Evolutionary conservation across 2,329 filamentous ascomycete genomes (phyloP).

Genomic region (Claviceps capensis): DNA sequence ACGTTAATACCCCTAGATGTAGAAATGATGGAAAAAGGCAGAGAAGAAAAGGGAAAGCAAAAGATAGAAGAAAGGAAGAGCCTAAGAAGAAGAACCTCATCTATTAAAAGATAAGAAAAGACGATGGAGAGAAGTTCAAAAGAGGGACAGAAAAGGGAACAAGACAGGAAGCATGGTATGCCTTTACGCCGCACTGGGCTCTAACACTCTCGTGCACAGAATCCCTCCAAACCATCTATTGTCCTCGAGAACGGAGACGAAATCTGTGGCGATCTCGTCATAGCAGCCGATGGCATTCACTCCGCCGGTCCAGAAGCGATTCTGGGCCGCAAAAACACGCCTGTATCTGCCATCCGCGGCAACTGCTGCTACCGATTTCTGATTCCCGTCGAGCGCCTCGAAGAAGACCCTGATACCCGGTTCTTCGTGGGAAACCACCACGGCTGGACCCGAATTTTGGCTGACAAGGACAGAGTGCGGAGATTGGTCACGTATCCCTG

Average conservation of each 20-base stretch:
- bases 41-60: not conserved
- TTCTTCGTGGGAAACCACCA: slow-evolving; percentile 17
- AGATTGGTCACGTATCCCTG: slow-evolving; percentile 4
- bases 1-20: not conserved
- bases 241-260: slow-evolving; percentile 16
- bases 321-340: slow-evolving; percentile 13
- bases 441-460: slow-evolving; percentile 14
- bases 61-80: not conserved
- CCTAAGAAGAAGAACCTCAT: not conserved
- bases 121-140: too few relatives aligned
- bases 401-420: slow-evolving; percentile 17
- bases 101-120: too few relatives aligned
- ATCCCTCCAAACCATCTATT: slow-evolving; percentile 14
- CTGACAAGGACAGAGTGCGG: slow-evolving; percentile 11
- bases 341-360: slow-evolving; percentile 13
- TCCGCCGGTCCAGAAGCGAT: slow-evolving; percentile 17
- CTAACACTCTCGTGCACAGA: slow-evolving; percentile 7
- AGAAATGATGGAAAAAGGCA: not conserved
- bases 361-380: slow-evolving; percentile 25
- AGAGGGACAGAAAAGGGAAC: not conserved
- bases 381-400: slow-evolving; percentile 15
- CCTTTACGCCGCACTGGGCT: not conserved
- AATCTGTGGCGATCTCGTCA: slow-evolving; percentile 23
- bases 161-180: not conserved
- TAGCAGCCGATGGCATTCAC: slow-evolving; percentile 32